phyloP scores from a whole-genome alignment of 2,329 filamentous ascomycete genomes.

The Aspergillus pseudotamarii region DNA sequence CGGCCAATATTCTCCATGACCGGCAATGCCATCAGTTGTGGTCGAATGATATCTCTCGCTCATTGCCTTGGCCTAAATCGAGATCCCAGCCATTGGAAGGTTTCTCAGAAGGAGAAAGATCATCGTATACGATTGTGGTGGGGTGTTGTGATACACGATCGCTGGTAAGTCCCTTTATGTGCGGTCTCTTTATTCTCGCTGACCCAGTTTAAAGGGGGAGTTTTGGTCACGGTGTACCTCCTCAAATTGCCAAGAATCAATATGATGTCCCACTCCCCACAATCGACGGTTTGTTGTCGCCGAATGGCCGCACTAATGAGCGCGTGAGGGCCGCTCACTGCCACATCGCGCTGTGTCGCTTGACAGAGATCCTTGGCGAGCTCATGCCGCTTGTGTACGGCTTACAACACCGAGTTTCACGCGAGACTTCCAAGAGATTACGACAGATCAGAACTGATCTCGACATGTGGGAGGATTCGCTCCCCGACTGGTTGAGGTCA shows the following conservation, averaged over 20 bases:
- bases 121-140: conserved; percentile 59
- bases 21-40: conserved; percentile 59
- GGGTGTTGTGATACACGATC: conserved; percentile 60
- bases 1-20: conserved; percentile 63
- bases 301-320: conserved; percentile 42
- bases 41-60: conserved; percentile 56
- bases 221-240: conserved; percentile 59
- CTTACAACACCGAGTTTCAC: conserved; percentile 45
- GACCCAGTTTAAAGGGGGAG: conserved; percentile 48
- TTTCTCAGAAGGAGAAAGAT: conserved; percentile 54
- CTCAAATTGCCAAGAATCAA: conserved; percentile 55
- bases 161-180: conserved; percentile 43
- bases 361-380: conserved; percentile 52
- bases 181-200: conserved; percentile 10
- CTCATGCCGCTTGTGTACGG: conserved; percentile 50
- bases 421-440: conserved; percentile 49
- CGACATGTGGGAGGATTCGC: conserved; percentile 49
- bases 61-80: conserved; percentile 60
- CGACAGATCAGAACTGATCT: conserved; percentile 49
- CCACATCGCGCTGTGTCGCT: conserved; percentile 56
- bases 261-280: conserved; percentile 60
- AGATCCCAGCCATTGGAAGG: conserved; percentile 57
- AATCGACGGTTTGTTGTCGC: conserved; percentile 42
- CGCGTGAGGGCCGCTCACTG: conserved; percentile 51
- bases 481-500: conserved; percentile 47